Evolutionary conservation across 495 filamentous ascomycete species (phyloP).

Genomic region (Neurospora cerealis): DNA sequence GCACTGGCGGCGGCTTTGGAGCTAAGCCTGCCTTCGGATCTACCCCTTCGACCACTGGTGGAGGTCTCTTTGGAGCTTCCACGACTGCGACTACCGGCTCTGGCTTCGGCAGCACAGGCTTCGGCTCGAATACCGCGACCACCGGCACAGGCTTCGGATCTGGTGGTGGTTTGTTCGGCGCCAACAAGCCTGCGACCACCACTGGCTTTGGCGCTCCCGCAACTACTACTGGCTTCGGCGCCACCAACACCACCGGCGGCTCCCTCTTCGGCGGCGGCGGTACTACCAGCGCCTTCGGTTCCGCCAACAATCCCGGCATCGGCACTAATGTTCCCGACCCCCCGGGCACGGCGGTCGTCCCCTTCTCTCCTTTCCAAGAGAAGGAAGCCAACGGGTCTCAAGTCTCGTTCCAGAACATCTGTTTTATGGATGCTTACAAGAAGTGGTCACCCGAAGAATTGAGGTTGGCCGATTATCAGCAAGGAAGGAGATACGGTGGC

Average conservation of each 20-base stretch:
- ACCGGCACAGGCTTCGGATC: conserved; percentile 34
- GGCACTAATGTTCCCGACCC: conserved; percentile 38
- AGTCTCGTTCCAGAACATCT: conserved; percentile 75
- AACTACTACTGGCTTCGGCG: conserved; percentile 34
- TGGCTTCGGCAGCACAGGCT: conserved; percentile 37
- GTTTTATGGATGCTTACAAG: conserved; percentile 74
- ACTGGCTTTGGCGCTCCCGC: conserved; percentile 4
- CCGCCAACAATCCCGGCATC: conserved; percentile 30
- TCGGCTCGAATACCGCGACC: conserved; percentile 33
- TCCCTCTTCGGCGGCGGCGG: conserved; percentile 36
- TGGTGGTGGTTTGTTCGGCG: conserved; percentile 12
- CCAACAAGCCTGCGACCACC: conserved; percentile 7
- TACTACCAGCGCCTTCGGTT: conserved; percentile 42
- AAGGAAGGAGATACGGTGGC: conserved; percentile 75
- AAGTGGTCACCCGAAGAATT: conserved; percentile 89
- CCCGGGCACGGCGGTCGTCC: conserved; percentile 59
- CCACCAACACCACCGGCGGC: conserved; percentile 29
- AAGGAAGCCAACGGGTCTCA: conserved; percentile 56
- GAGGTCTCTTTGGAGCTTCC: conserved; percentile 12
- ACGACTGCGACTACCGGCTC: conserved; percentile 26
- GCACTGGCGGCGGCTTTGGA: conserved; percentile 7
- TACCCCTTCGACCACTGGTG: conserved; percentile 3
- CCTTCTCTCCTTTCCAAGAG: conserved; percentile 68
- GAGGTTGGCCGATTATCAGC: conserved; percentile 77
- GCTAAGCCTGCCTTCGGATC: conserved; percentile 11